Percentiles rank a stretch among this genome's conserved stretches.
phyloP scores from a whole-genome alignment of 75 land plant species.

The Pseudotsuga menziesii region DNA sequence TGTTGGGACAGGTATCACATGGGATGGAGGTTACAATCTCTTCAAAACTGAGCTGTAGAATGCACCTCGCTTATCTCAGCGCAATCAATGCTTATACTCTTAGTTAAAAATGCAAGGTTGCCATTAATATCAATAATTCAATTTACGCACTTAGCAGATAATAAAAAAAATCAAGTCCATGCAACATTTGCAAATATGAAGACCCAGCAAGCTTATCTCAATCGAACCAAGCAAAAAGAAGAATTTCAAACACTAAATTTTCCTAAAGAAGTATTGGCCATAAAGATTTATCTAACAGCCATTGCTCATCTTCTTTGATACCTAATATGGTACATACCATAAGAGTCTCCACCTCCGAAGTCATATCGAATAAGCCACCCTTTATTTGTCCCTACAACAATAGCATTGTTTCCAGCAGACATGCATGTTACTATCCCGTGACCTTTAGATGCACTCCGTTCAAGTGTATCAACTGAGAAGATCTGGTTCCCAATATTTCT shows the following conservation, averaged over 20 bases:
- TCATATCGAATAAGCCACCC: slow-evolving; percentile 94
- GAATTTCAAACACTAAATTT: neutral
- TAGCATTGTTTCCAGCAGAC: slow-evolving; percentile 93
- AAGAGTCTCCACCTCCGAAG: slow-evolving; percentile 63
- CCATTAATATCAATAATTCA: too few species aligned
- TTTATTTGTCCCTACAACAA: slow-evolving; percentile 77
- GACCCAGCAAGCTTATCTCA: neutral
- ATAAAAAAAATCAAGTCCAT: too few species aligned
- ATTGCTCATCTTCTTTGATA: too few species aligned
- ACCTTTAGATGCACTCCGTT: slow-evolving; percentile 71
- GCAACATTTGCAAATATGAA: too few species aligned
- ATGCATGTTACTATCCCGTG: slow-evolving; percentile 76
- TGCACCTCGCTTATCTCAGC: too few species aligned
- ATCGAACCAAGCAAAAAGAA: neutral
- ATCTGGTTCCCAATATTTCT: slow-evolving; percentile 45
- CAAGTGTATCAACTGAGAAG: slow-evolving; percentile 73
- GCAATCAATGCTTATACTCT: too few species aligned
- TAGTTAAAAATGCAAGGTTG: too few species aligned
- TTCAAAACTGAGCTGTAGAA: too few species aligned
- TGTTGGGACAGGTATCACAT: too few species aligned
- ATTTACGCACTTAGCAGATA: too few species aligned
- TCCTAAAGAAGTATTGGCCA: neutral
- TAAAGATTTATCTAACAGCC: too few species aligned
- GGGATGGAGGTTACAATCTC: too few species aligned
- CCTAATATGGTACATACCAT: slow-evolving; percentile 32